These are phyloP conservation scores for Xanthoceras sorbifolium DNA, from an alignment of 345 rosid genomes.

Conservation along the genomic window DNA sequence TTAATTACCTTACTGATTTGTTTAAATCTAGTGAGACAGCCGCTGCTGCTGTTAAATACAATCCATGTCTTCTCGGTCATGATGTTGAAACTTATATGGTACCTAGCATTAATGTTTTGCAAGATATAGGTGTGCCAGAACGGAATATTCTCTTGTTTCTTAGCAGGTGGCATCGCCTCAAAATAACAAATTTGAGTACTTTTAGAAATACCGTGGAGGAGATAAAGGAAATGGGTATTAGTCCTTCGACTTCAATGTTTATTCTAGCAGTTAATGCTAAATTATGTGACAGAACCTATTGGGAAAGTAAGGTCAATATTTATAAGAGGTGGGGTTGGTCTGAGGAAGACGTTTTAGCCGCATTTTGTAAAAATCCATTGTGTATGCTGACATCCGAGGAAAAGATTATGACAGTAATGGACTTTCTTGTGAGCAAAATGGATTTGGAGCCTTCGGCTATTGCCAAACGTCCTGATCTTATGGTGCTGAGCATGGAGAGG, in stretches of 20 bases:
- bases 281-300: too few species aligned
- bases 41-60: background rate
- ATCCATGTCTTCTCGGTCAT: background rate
- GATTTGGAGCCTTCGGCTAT: conserved; percentile 10
- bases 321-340: conserved; percentile 34
- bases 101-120: conserved; percentile 12
- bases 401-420: conserved; percentile 23
- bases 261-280: conserved; percentile 27
- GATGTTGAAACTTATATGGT: background rate
- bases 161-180: background rate
- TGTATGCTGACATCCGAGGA: conserved; percentile 10
- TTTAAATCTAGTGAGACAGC: conserved; percentile 13
- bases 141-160: conserved; percentile 4
- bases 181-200: background rate
- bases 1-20: conserved; percentile 20
- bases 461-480: background rate
- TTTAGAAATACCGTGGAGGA: conserved; percentile 12
- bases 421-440: conserved; percentile 21
- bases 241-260: conserved; percentile 17
- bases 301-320: conserved; percentile 25
- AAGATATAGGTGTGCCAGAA: conserved; percentile 29
- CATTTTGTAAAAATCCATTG: conserved; percentile 16
- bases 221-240: conserved; percentile 24
- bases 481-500: conserved; percentile 25
- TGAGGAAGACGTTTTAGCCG: conserved; percentile 20